Conservation (phyloP, 345 rosid genomes). For the Lagerstroemia speciosa region DNA sequence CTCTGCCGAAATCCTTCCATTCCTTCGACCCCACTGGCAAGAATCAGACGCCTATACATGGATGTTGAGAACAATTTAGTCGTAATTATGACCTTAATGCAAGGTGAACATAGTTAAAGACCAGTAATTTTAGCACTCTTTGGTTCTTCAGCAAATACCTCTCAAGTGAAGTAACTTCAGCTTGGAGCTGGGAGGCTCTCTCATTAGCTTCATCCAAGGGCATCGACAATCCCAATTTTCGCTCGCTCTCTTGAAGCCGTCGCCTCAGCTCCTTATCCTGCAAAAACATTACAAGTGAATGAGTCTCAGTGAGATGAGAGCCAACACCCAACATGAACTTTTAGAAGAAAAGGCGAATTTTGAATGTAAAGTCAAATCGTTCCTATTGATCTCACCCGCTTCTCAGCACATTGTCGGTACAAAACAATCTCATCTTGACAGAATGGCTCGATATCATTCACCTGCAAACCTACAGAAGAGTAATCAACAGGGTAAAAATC, state of each 20-base stretch:
- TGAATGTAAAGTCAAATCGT: not conserved
- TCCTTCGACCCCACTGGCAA: constrained; percentile 88
- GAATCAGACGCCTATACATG: constrained; percentile 58
- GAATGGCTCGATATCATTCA: constrained; percentile 87
- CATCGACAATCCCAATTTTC: constrained; percentile 82
- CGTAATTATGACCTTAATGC: not conserved
- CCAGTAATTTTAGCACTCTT: not conserved
- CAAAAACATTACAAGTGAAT: not conserved
- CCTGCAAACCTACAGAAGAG: constrained; percentile 53
- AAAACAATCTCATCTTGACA: constrained; percentile 88
- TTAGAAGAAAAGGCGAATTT: not conserved
- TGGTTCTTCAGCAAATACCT: constrained; percentile 36
- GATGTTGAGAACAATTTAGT: not conserved
- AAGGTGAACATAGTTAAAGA: not conserved
- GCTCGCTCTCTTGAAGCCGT: constrained; percentile 79
- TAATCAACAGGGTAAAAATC: not conserved
- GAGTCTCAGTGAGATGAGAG: not conserved
- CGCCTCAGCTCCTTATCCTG: constrained; percentile 82
- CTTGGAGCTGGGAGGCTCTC: constrained; percentile 68
- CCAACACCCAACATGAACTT: not conserved
- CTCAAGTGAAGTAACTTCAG: constrained; percentile 74
- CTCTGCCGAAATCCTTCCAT: constrained; percentile 84
- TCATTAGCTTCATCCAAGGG: constrained; percentile 67
- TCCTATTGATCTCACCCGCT: constrained; percentile 37
- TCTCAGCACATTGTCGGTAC: constrained; percentile 72